Conservation (phyloP, 2,329 filamentous ascomycete genomes). For the Colletotrichum navitas region DNA sequence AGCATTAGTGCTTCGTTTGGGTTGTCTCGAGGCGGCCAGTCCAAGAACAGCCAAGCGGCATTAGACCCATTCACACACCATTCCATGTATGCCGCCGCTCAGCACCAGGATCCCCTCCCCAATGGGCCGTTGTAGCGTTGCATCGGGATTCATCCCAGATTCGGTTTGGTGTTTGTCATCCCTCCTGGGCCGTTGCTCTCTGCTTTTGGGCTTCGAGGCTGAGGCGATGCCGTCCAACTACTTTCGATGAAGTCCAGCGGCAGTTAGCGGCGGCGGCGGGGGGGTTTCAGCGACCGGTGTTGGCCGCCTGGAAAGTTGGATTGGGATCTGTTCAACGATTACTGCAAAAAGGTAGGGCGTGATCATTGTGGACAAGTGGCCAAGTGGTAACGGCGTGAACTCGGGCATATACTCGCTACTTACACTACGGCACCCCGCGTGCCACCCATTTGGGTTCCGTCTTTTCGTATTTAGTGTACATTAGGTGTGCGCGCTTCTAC, state of each 20-base stretch:
- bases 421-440: slow-evolving; percentile 24
- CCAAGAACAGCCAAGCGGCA: slow-evolving; percentile 37
- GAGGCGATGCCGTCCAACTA: background rate
- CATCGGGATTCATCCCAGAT: slow-evolving; percentile 37
- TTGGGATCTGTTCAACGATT: background rate
- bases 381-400: slow-evolving; percentile 17
- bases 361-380: slow-evolving; percentile 4
- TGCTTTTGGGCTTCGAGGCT: slow-evolving; percentile 10
- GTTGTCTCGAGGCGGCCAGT: slow-evolving; percentile 24
- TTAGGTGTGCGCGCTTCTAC: background rate
- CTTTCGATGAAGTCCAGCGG: background rate
- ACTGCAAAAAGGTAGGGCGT: slow-evolving; percentile 12
- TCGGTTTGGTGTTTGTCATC: slow-evolving; percentile 39
- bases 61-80: slow-evolving; percentile 17
- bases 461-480: background rate
- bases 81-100: slow-evolving; percentile 35
- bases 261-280: background rate
- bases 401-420: slow-evolving; percentile 9
- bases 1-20: slow-evolving; percentile 37
- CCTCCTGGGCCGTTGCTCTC: slow-evolving; percentile 14
- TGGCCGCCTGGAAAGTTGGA: background rate
- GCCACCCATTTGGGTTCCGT: slow-evolving; percentile 15
- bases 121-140: slow-evolving; percentile 34
- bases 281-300: background rate
- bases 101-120: slow-evolving; percentile 31